Evolutionary conservation across 495 filamentous ascomycete species (phyloP).

Genomic region (Annulohypoxylon nitens): DNA sequence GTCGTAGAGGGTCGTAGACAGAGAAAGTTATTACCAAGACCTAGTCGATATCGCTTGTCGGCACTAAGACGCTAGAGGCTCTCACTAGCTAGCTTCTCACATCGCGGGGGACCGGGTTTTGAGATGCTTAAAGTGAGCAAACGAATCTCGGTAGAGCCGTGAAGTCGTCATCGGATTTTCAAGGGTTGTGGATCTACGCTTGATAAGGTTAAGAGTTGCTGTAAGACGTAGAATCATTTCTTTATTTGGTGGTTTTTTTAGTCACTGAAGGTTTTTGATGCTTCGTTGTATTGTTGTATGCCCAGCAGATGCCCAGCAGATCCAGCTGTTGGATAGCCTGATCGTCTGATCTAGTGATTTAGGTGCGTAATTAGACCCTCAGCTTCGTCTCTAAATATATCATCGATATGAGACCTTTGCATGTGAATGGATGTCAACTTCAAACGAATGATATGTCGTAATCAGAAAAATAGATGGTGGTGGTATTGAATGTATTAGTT

Average conservation of each 20-base stretch:
- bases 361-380: slow-evolving; percentile 1
- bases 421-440: not conserved
- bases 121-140: slow-evolving; percentile 8
- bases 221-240: slow-evolving; percentile 1
- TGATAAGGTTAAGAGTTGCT: slow-evolving; percentile 16
- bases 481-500: not conserved
- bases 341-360: slow-evolving; percentile 16
- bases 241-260: not conserved
- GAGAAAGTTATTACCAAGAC: slow-evolving; percentile 14
- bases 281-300: not conserved
- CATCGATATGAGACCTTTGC: not conserved
- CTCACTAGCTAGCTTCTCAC: slow-evolving; percentile 1
- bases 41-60: slow-evolving; percentile 4
- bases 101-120: slow-evolving; percentile 22
- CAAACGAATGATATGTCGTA: not conserved
- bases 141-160: slow-evolving; percentile 36
- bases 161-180: slow-evolving; percentile 34
- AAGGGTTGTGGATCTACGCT: slow-evolving; percentile 32
- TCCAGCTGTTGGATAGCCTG: not conserved
- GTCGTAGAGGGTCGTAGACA: not conserved
- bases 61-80: not conserved
- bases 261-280: not conserved
- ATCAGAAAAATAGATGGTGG: not conserved
- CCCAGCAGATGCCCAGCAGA: no score
- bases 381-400: slow-evolving; percentile 16